phyloP scores from a whole-genome alignment of 2,329 filamentous ascomycete genomes.

The Capronia epimyces region DNA sequence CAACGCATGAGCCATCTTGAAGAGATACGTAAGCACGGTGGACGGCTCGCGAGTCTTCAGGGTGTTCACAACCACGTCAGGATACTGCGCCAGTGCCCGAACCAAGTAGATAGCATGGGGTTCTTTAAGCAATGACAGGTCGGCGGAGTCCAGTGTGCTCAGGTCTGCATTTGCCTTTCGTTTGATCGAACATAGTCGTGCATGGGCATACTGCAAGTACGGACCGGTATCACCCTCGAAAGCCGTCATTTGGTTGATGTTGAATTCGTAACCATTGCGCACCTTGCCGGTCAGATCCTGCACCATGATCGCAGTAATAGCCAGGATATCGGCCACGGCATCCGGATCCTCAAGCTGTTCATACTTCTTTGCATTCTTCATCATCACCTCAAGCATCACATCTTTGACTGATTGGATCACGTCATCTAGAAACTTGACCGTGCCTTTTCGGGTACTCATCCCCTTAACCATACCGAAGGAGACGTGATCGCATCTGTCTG shows the following conservation, averaged over 20 bases:
- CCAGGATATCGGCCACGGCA: slow-evolving; percentile 76
- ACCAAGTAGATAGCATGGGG: slow-evolving; percentile 58
- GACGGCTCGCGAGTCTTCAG: slow-evolving; percentile 62
- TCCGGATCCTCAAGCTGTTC: slow-evolving; percentile 78
- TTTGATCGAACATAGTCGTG: slow-evolving; percentile 54
- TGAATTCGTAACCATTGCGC: slow-evolving; percentile 61
- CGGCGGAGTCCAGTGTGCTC: slow-evolving; percentile 49
- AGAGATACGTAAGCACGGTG: slow-evolving; percentile 61
- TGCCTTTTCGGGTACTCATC: slow-evolving; percentile 62
- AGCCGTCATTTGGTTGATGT: slow-evolving; percentile 60
- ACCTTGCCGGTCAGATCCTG: slow-evolving; percentile 95
- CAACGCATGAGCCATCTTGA: slow-evolving; percentile 60
- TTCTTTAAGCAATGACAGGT: slow-evolving; percentile 58
- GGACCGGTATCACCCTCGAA: slow-evolving; percentile 63
- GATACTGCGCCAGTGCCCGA: slow-evolving; percentile 58
- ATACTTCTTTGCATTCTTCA: slow-evolving; percentile 84
- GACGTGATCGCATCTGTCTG: slow-evolving; percentile 56
- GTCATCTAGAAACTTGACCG: slow-evolving; percentile 68
- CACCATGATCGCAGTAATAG: slow-evolving; percentile 94
- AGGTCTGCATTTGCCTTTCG: slow-evolving; percentile 50
- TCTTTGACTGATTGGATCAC: slow-evolving; percentile 76
- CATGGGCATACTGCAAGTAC: slow-evolving; percentile 61
- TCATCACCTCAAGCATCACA: slow-evolving; percentile 98
- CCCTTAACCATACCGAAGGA: slow-evolving; percentile 63
- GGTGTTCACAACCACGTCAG: slow-evolving; percentile 59